Evolutionary conservation across 352 stramenopile species (phyloP), one percentile per base, ranked within the genome.

Genomic region (Phytophthora vignae): DNA sequence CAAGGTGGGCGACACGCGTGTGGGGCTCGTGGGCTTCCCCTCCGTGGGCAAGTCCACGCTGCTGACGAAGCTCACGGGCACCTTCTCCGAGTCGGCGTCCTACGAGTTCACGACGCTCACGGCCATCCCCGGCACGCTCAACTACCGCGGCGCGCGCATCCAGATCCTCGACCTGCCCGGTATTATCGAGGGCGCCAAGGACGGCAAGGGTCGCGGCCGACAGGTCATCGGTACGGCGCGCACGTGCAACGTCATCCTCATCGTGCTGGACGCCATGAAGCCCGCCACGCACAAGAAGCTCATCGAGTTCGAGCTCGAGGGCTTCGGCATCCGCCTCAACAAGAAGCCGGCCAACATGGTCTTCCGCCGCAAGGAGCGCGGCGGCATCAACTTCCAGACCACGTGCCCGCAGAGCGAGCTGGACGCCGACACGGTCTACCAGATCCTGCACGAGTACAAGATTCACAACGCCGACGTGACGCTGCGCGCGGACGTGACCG

Each of bases 31-130:
- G 53, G 98, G 98, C 25, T 99, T 99, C 79, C 98, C 98, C 10
- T 99, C 94, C 0, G 98, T 99, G 8, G 98, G 98, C 22, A 99
- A 99, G 71, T 99, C 91, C 15, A 99, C 98, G 33, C 78, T 99
- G 42, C 81, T 99, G 19, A 99, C 95, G 0, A 98, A 98, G 59
- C 83, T 99, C 31, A 99, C 98, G 7, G 97, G 96, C 40, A 99
- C 98, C 14, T 93, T 94, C 74, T 98, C 87, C 19, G 96, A 99
- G 78, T 92, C 97, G 1, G 97, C 97, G 55, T 96, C 92, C 27
- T 99, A 99, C 79, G 97, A 99, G 86, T 99, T 99, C 83, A 99
- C 98, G 60, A 99, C 98, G 53, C 88, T 99, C 33, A 99, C 98
- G 27, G 98, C 96, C 64, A 99, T 99, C 74, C 98, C 96, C 0